Conservation (phyloP, 768 basidiomycete species). For the Serendipita sp. region DNA sequence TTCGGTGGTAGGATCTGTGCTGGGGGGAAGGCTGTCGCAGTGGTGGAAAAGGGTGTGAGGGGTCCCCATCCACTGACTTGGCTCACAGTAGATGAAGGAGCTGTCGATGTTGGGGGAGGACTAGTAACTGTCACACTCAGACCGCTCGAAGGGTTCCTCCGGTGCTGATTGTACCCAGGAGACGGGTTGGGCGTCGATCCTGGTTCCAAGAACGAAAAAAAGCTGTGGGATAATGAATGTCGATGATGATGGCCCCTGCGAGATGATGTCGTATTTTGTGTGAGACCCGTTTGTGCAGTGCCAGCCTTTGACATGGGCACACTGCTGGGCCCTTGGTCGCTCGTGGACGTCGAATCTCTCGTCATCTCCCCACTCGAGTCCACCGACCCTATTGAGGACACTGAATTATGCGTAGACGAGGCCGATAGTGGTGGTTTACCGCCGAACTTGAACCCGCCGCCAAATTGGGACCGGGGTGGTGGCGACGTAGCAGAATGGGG, state of each 20-base stretch:
- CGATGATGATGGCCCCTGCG: conserved; percentile 78
- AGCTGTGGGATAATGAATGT: conserved; percentile 86
- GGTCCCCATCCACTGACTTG: not conserved
- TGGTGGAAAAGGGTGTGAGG: not conserved
- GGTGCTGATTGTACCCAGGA: conserved; percentile 19
- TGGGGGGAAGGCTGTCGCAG: not conserved
- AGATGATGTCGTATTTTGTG: conserved; percentile 18
- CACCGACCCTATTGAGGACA: too few relatives aligned
- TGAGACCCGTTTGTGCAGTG: not conserved
- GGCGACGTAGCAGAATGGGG: conserved; percentile 18
- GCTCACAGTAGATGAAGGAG: not conserved
- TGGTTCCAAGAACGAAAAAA: conserved; percentile 90
- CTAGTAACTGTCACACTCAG: not conserved
- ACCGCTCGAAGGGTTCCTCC: not conserved
- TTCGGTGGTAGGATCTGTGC: not conserved
- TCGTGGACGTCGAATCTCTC: not conserved
- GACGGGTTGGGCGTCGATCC: conserved; percentile 21
- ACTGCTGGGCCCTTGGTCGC: not conserved
- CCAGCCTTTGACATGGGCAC: not conserved
- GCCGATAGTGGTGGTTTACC: conserved; percentile 25
- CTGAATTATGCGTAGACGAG: not conserved
- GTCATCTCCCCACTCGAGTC: not conserved
- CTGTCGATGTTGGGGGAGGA: not conserved
- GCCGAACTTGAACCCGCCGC: conserved; percentile 51
- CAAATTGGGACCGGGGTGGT: conserved; percentile 20